Base-by-base conservation (phyloP, 345 rosid species). In the Brassica rapa region DNA sequence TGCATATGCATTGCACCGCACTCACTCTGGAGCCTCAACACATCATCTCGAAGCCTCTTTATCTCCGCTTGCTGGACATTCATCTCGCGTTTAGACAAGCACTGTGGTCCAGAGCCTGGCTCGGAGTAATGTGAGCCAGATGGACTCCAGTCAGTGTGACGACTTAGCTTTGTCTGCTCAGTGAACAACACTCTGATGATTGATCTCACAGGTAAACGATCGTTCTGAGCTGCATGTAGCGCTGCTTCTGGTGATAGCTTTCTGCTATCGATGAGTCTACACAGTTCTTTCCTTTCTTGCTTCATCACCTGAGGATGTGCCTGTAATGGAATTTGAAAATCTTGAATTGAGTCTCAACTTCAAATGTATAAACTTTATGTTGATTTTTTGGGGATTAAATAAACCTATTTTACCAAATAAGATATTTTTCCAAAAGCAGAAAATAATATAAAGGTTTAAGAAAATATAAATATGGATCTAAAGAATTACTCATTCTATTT, bases 221-320 rank as follows among this genome's bases (percentile, higher is more conserved):
- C 97, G 8, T 94, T 94, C 77, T 88, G 95, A 5, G 93, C 90
- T 0, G 97, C 98, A 16, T 92, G 98, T 21, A 85, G 75, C 25
- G 98, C 88, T 61, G 97, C 98, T 79, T 94, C 97, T 0, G 89
- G 87, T 4, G 98, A 83, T 60, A 94, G 88, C 76, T 89, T 94
- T 30, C 87, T 81, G 71, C 91, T 84, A 71, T 95, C 97, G 29
- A 95, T 90, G 69, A 90, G 79, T 21, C 88, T 81, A 51, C 95
- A 91, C 4, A 95, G 86, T 30, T 14, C 74, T 53, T 91, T 95
- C 78, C 97, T 89, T 51, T 91, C 97, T 74, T 84, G 92, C 91
- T 95, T 95, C 65, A 94, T 23, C 25, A 86, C 85, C 3, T 75
- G 78, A 8, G 91, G 92, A 84, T 91, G 98, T 68, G 93, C 92